Percentiles rank a stretch among this genome's conserved stretches.
phyloP scores from a whole-genome alignment of 176 grass and related monocot species.

The Pharus latifolius region DNA sequence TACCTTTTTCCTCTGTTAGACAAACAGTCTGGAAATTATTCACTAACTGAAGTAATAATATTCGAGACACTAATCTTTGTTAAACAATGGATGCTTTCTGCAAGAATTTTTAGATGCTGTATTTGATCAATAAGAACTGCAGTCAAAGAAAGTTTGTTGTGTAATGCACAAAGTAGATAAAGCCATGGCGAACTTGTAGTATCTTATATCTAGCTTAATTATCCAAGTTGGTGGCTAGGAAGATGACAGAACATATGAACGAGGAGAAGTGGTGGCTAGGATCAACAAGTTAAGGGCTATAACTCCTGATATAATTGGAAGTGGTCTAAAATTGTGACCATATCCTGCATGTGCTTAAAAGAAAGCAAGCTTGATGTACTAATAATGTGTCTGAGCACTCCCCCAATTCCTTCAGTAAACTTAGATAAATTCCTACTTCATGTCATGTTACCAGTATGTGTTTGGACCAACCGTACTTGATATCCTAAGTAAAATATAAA shows the following conservation, averaged over 20 bases:
- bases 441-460: background rate
- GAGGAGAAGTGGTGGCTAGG: background rate
- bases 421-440: background rate
- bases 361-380: background rate
- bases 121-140: background rate
- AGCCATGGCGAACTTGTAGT: background rate
- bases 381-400: background rate
- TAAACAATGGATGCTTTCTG: background rate
- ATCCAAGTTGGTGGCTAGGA: background rate
- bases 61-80: too few species aligned
- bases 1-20: too few species aligned
- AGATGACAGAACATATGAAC: background rate
- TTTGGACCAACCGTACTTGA: background rate
- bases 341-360: background rate
- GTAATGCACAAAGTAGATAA: background rate
- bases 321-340: background rate
- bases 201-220: background rate
- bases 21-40: too few species aligned
- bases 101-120: background rate
- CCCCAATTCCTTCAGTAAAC: background rate
- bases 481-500: background rate
- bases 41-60: too few species aligned
- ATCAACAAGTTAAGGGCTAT: background rate
- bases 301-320: background rate
- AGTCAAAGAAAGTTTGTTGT: background rate